phyloP scores from a whole-genome alignment of 768 basidiomycete genomes.

The Asterophora lycoperdoides region DNA sequence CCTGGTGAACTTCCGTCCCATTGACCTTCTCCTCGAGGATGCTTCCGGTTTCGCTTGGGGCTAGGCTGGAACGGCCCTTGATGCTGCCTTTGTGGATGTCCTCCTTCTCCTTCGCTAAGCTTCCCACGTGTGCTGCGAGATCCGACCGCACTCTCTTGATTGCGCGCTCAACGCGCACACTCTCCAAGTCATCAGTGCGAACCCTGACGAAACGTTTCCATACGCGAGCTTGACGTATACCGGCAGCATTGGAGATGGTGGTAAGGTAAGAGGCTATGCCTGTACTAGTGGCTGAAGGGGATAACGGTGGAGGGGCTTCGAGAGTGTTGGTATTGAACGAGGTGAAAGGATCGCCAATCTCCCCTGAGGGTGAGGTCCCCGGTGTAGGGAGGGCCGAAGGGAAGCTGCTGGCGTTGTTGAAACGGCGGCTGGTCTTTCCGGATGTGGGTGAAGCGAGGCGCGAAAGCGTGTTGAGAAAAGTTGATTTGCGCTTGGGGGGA shows the following conservation, averaged over 20 bases:
- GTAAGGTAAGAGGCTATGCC: slow-evolving; percentile 79
- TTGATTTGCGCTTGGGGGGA: slow-evolving; percentile 73
- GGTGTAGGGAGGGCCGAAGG: slow-evolving; percentile 42
- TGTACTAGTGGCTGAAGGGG: slow-evolving; percentile 51
- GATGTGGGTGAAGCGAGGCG: slow-evolving; percentile 72
- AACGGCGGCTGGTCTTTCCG: slow-evolving; percentile 43
- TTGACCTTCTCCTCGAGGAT: slow-evolving; percentile 27
- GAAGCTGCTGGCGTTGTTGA: slow-evolving; percentile 29
- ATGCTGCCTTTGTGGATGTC: slow-evolving; percentile 18
- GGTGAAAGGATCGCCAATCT: slow-evolving; percentile 60
- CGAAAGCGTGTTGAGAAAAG: slow-evolving; percentile 82
- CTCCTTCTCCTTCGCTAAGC: slow-evolving; percentile 29
- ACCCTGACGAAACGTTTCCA: slow-evolving; percentile 89
- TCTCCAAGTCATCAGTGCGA: slow-evolving; percentile 84
- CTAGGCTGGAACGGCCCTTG: slow-evolving; percentile 13
- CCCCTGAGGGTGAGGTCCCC: slow-evolving; percentile 47
- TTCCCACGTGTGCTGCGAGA: slow-evolving; percentile 64
- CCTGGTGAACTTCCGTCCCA: slow-evolving; percentile 34
- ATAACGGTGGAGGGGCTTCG: slow-evolving; percentile 21
- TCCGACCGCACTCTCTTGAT: slow-evolving; percentile 87
- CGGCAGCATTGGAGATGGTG: slow-evolving; percentile 62
- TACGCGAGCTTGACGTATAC: slow-evolving; percentile 57
- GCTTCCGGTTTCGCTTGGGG: slow-evolving; percentile 18
- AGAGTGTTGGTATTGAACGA: slow-evolving; percentile 32
- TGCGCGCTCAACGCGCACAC: slow-evolving; percentile 79